Evolutionary conservation across 1,284 basidiomycete genomes (phyloP).

Genomic region (Cutaneotrichosporon cavernicola): DNA sequence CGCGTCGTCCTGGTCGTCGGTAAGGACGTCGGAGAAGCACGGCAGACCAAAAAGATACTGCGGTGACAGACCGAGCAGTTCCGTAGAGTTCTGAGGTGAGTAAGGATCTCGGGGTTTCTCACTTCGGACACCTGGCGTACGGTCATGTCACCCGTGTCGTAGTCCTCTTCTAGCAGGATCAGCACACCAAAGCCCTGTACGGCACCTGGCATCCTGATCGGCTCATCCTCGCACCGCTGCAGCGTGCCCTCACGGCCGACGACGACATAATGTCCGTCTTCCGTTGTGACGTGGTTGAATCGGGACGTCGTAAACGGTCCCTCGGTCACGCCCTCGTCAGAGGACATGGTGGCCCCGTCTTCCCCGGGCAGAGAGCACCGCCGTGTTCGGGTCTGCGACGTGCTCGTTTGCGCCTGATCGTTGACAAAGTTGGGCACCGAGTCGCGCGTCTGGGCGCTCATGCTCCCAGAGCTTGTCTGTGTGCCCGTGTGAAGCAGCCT

Average conservation of each 20-base stretch:
- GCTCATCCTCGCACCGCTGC: conserved; percentile 78
- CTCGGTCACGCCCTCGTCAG: background rate
- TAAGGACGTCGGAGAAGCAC: conserved; percentile 72
- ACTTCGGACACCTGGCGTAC: conserved; percentile 84
- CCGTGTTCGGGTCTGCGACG: conserved; percentile 42
- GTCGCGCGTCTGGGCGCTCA: conserved; percentile 24
- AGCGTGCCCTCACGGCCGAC: conserved; percentile 70
- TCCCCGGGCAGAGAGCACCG: conserved; percentile 34
- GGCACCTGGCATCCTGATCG: conserved; percentile 79
- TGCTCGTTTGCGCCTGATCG: conserved; percentile 41
- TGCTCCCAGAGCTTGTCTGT: background rate
- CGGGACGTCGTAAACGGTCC: conserved; percentile 39
- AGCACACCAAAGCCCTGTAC: conserved; percentile 83
- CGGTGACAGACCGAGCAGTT: conserved; percentile 72
- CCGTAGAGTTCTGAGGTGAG: conserved; percentile 60
- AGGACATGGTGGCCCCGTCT: background rate
- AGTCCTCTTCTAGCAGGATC: conserved; percentile 68
- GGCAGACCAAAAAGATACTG: conserved; percentile 72
- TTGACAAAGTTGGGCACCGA: conserved; percentile 43
- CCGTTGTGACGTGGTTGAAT: conserved; percentile 68
- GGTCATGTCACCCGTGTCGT: conserved; percentile 61
- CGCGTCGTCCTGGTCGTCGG: conserved; percentile 67
- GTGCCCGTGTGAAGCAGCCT: background rate
- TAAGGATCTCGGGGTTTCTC: conserved; percentile 32
- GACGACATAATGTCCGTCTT: conserved; percentile 71